Evolutionary conservation across 164 flowering plant species (phyloP), one percentile per base, ranked within the genome.

Genomic region (Sextonia rubra): DNA sequence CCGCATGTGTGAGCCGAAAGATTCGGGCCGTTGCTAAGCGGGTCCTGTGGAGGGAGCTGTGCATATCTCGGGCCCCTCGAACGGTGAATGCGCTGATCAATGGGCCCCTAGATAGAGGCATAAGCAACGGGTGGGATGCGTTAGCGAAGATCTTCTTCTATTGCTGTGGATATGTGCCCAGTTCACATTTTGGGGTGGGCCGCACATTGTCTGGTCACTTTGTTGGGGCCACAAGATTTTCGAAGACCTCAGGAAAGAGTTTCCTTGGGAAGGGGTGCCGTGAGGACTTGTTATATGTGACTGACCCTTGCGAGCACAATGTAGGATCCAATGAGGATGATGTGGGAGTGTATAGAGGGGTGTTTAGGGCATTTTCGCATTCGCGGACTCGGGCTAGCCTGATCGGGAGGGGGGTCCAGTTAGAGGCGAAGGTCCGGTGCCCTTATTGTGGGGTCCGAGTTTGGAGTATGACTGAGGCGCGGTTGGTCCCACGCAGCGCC

Each of bases 381-480:
- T 91, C 97, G 18, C 82, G 61, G 76, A 93, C 97, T 8, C 64
- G 91, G 22, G 90, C 78, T 2, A 84, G 72, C 52, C 69, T 93
- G 82, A 83, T 93, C 65, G 17, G 81, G 49, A 77, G 86, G 47
- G 83, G 49, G 65, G 88, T 84, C 66, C 79, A 66, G 80, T 69
- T 91, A 0, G 97, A 91, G 67, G 85, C 83, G 72, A 37, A 71
- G 27, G 82, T 84, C 12, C 63, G 87, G 29, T 93, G 98, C 74
- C 94, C 97, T 11, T 93, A 89, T 71, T 93, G 98, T 61, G 90
- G 92, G 66, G 82, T 88, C 9, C 83, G 92, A 14, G 94, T 88
- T 60, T 93, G 98, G 98, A 93, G 97, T 72, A 93, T 93, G 98
- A 88, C 91, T 0, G 15, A 86, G 62, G 98, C 94, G 9, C 64